Percentiles rank a stretch among this genome's conserved stretches.
Evolutionary conservation across 2,329 filamentous ascomycete species (phyloP).

Genomic region (Tolypocladium pustulatum): DNA sequence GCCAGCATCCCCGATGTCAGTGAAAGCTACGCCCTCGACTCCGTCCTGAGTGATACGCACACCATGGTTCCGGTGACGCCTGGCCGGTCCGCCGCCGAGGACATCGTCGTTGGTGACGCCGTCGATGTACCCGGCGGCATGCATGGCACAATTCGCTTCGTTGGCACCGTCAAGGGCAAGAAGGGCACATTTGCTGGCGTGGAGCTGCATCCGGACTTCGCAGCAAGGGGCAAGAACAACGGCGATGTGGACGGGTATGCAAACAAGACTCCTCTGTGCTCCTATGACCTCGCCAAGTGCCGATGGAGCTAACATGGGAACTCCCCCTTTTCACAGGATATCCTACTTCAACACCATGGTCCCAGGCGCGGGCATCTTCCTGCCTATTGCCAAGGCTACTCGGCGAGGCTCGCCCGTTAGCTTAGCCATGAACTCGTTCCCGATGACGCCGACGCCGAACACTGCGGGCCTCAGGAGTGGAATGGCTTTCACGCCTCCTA

Average conservation of each 20-base stretch:
- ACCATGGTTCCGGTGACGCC: slow-evolving; percentile 44
- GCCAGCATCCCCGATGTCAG: slow-evolving; percentile 57
- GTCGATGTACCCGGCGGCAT: slow-evolving; percentile 93
- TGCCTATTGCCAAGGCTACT: slow-evolving; percentile 72
- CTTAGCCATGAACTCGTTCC: slow-evolving; percentile 41
- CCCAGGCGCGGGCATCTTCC: slow-evolving; percentile 82
- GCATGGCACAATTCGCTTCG: slow-evolving; percentile 79
- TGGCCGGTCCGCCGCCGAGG: slow-evolving; percentile 35
- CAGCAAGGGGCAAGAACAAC: slow-evolving; percentile 81
- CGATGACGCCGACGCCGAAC: slow-evolving; percentile 60
- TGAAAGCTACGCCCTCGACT: slow-evolving; percentile 50
- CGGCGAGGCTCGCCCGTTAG: slow-evolving; percentile 49
- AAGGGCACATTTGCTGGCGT: slow-evolving; percentile 87
- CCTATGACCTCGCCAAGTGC: background rate
- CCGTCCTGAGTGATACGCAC: slow-evolving; percentile 29
- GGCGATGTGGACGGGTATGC: slow-evolving; percentile 89
- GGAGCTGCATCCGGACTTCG: slow-evolving; percentile 74
- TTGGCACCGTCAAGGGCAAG: slow-evolving; percentile 80
- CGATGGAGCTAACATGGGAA: background rate
- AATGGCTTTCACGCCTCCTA: slow-evolving; percentile 52
- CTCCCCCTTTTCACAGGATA: slow-evolving; percentile 29
- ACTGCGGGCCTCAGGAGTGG: slow-evolving; percentile 42
- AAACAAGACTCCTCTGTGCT: slow-evolving; percentile 1
- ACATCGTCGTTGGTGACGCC: slow-evolving; percentile 64
- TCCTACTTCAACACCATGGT: slow-evolving; percentile 74